A percentile compares a stretch with the other conserved stretches of the same genome.
phyloP scores from a whole-genome alignment of 2,329 filamentous ascomycete species.

The Diplodia mutila region DNA sequence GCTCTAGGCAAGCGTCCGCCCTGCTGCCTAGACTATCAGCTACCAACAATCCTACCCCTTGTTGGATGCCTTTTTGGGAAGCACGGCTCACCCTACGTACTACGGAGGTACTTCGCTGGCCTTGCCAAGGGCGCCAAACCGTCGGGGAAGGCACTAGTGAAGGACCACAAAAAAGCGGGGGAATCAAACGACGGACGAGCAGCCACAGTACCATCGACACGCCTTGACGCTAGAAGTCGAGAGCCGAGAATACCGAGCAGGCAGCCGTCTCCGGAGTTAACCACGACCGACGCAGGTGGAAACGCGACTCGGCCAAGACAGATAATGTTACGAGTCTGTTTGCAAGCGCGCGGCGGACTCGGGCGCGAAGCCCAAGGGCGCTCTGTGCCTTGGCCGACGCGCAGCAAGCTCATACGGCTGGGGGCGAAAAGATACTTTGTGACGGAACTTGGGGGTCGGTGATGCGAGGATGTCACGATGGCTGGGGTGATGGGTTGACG shows the following conservation, averaged over 20 bases:
- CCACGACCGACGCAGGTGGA: not conserved
- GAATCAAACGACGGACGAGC: not conserved
- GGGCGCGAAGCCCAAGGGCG: not conserved
- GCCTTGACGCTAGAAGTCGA: not conserved
- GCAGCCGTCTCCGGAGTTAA: not conserved
- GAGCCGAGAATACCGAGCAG: not conserved
- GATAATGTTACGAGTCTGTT: not conserved
- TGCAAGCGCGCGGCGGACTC: not conserved
- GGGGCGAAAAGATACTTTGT: not conserved
- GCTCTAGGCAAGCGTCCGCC: not conserved
- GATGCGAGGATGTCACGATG: not conserved
- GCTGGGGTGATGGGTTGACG: constrained; percentile 8
- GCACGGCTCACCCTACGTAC: too few species aligned
- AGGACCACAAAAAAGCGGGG: not conserved
- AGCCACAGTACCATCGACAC: not conserved
- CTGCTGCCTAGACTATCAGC: not conserved
- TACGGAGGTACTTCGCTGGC: not conserved
- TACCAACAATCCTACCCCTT: not conserved
- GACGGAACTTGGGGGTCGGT: not conserved
- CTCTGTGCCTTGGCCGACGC: not conserved
- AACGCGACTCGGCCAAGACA: not conserved
- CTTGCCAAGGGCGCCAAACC: not conserved
- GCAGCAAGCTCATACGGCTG: not conserved
- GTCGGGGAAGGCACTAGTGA: not conserved
- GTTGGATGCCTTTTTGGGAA: not conserved